Base-by-base conservation (phyloP, 495 filamentous ascomycete genomes). In the Tetracladium marchalianum region DNA sequence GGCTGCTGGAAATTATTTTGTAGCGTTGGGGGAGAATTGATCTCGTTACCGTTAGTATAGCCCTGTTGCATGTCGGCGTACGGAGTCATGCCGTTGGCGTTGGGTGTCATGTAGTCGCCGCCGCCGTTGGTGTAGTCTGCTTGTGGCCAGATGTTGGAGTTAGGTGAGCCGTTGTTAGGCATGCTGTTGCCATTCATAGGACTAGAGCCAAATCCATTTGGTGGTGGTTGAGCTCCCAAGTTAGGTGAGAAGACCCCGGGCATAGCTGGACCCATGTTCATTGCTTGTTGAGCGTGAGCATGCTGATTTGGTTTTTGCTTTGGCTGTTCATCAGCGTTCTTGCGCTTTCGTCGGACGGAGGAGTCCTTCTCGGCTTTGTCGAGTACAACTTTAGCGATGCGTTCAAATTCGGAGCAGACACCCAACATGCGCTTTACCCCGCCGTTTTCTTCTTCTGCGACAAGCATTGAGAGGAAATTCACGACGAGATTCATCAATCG, bases 401-500 rank as follows among this genome's bases (percentile, higher is more conserved):
- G 75, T 55, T 96, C 88, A 50, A 98, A 98, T 55, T 97, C 92
- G 13, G 87, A 78, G 64, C 90, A 95, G 5, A 98, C 82, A 44
- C 78, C 78, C 27, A 96, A 74, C 89, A 98, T 97, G 34, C 90
- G 84, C 61, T 84, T 84, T 41, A 97, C 85, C 46, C 84, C 87
- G 32, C 84, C 84, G 42, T 87, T 88, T 35, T 86, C 85, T 12
- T 84, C 82, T 47, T 95, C 80, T 35, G 80, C 78, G 12, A 78
- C 86, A 7, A 78, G 65, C 47, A 75, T 75, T 1, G 72, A 74
- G 10, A 98, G 68, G 62, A 97, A 97, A 52, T 79, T 87, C 38
- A 95, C 88, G 4, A 98, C 93, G 8, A 87, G 72, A 55, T 80
- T 87, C 88, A 98, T 96, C 33, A 96, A 66, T 54, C 83, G 82